A percentile compares a stretch with the other conserved stretches of the same genome.
Conservation (phyloP, 768 basidiomycete genomes). For the Lentinula raphanica region DNA sequence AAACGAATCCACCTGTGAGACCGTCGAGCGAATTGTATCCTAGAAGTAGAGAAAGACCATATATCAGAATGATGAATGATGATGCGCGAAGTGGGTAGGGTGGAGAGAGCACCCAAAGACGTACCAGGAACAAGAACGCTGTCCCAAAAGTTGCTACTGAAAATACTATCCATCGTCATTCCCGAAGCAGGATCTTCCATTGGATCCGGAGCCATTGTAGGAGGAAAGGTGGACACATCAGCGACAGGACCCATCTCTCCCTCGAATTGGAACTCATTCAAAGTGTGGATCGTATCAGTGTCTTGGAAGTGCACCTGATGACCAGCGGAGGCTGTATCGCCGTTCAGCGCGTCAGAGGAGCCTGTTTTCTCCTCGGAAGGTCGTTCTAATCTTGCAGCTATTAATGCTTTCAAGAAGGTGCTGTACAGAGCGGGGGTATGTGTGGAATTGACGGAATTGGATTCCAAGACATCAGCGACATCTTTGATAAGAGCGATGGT, state of each 20-base stretch:
- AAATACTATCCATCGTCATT: conserved; percentile 78
- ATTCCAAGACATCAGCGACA: conserved; percentile 75
- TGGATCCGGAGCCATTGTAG: conserved; percentile 68
- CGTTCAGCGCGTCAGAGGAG: background rate
- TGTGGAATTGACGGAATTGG: conserved; percentile 65
- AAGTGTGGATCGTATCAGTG: conserved; percentile 20
- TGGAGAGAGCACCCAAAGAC: background rate
- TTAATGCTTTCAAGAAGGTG: conserved; percentile 73
- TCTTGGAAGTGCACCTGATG: background rate
- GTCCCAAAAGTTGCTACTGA: conserved; percentile 83
- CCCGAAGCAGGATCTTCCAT: conserved; percentile 35
- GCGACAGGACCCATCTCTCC: conserved; percentile 82
- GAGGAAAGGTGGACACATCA: conserved; percentile 81
- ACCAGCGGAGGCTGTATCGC: background rate
- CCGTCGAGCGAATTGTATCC: conserved; percentile 83
- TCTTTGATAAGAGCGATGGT: conserved; percentile 71
- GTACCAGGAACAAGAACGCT: conserved; percentile 75
- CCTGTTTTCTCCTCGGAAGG: background rate
- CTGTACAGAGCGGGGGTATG: conserved; percentile 93
- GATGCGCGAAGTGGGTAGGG: background rate
- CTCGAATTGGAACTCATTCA: conserved; percentile 65
- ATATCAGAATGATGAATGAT: background rate
- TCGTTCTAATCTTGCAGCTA: conserved; percentile 46
- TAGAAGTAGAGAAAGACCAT: conserved; percentile 20
- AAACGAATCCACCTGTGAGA: conserved; percentile 80